Percentiles rank a stretch among this genome's conserved stretches.
These are phyloP conservation scores for Dactylellina drechsleri DNA, from an alignment of 2,329 filamentous ascomycete genomes.

Conservation along the genomic window DNA sequence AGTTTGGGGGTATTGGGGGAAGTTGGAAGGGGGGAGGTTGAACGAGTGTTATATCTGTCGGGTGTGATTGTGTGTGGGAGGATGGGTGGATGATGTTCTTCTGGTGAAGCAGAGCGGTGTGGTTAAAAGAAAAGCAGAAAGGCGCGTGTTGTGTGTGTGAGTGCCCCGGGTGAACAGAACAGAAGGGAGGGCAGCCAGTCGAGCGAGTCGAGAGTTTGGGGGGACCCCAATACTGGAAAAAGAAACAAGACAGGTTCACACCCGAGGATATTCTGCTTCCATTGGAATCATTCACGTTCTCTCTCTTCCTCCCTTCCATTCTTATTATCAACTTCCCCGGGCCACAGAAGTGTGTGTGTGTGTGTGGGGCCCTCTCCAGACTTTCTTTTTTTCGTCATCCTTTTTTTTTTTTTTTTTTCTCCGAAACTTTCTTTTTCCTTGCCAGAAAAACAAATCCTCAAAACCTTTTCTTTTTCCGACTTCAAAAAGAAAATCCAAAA, in stretches of 20 bases:
- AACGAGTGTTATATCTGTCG: constrained; percentile 28
- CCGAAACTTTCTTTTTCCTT: no score
- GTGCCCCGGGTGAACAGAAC: constrained; percentile 17
- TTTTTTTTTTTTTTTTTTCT: constrained; percentile 41
- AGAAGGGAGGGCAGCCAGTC: not conserved
- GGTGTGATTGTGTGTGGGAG: not conserved
- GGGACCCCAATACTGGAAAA: constrained; percentile 3
- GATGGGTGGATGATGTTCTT: not conserved
- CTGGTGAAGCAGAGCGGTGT: constrained; percentile 29
- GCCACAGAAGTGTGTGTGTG: constrained; percentile 31
- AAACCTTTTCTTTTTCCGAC: constrained; percentile 4
- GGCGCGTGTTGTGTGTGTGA: not conserved
- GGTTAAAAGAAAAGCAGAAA: constrained; percentile 3
- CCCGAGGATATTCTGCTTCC: constrained; percentile 33
- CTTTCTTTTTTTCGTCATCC: not conserved
- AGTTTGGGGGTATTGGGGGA: constrained; percentile 34
- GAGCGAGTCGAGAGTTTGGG: constrained; percentile 20
- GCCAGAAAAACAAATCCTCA: not conserved
- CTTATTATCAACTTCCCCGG: constrained; percentile 46
- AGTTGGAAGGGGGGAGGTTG: constrained; percentile 37
- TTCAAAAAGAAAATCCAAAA: constrained; percentile 35
- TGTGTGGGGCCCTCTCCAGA: constrained; percentile 14
- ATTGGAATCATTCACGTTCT: not conserved
- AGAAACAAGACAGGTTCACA: constrained; percentile 2
- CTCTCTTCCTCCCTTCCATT: constrained; percentile 41